Conservation (phyloP, 2,329 filamentous ascomycete species). For the Calonectria henricotiae region DNA sequence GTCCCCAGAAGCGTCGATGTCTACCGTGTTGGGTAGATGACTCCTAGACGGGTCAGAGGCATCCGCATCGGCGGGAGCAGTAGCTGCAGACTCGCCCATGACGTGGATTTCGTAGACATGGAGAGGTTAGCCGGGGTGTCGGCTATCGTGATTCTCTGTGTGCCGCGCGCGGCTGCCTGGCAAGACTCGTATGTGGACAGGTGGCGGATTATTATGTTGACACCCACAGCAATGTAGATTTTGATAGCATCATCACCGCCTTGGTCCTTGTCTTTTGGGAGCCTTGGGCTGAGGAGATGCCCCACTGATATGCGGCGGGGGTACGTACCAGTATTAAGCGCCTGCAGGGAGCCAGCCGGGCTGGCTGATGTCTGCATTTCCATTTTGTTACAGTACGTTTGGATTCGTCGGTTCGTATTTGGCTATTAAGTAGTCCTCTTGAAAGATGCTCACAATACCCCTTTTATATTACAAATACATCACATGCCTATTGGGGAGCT, state of each 20-base stretch:
- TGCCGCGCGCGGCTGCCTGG: slow-evolving; percentile 23
- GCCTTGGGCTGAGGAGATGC: slow-evolving; percentile 18
- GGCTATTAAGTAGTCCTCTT: too few species aligned
- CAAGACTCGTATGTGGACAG: slow-evolving; percentile 2
- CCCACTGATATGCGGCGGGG: slow-evolving; percentile 32
- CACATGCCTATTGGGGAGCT: not conserved
- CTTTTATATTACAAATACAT: not conserved
- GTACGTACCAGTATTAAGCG: slow-evolving; percentile 28
- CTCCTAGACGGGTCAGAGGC: slow-evolving; percentile 51
- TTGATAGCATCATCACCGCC: slow-evolving; percentile 25
- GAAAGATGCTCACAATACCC: too few species aligned
- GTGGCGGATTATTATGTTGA: slow-evolving; percentile 26
- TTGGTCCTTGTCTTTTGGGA: not conserved
- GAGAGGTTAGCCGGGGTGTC: slow-evolving; percentile 35
- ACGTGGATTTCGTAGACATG: slow-evolving; percentile 48
- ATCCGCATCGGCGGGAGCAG: slow-evolving; percentile 54
- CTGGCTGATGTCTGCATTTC: not conserved
- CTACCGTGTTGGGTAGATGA: slow-evolving; percentile 60
- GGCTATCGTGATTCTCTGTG: slow-evolving; percentile 24
- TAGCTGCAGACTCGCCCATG: slow-evolving; percentile 56
- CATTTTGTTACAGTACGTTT: not conserved
- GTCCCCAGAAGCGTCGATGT: slow-evolving; percentile 74
- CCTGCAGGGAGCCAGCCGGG: not conserved
- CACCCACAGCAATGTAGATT: slow-evolving; percentile 2
- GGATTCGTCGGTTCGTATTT: not conserved